A percentile compares a stretch with the other conserved stretches of the same genome.
phyloP scores from a whole-genome alignment of 2,329 filamentous ascomycete genomes.

The Diplodia sapinea region DNA sequence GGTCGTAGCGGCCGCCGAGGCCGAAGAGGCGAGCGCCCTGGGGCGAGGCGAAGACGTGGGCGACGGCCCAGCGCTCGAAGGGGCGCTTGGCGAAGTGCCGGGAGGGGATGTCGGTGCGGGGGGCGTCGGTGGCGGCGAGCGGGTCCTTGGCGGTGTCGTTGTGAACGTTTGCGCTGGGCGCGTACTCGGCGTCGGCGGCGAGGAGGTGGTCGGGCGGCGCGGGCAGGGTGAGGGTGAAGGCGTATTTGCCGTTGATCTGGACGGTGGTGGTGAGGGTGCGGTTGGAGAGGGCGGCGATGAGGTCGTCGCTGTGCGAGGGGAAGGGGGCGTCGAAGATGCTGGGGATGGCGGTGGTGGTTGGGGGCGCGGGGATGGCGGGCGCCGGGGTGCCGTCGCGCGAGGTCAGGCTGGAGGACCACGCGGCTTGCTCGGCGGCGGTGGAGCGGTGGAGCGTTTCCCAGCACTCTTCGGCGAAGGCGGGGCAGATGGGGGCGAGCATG shows the following conservation, averaged over 20 bases:
- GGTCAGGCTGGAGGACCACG: not conserved
- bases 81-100: conserved; percentile 43
- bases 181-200: conserved; percentile 73
- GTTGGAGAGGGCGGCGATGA: conserved; percentile 58
- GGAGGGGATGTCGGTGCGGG: not conserved
- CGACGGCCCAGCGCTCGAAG: conserved; percentile 66
- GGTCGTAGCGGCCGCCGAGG: conserved; percentile 42
- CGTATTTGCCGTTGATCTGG: conserved; percentile 80
- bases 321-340: conserved; percentile 59
- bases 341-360: conserved; percentile 33
- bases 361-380: conserved; percentile 18
- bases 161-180: too few species aligned
- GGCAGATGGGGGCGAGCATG: conserved; percentile 79
- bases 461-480: conserved; percentile 80
- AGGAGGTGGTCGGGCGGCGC: conserved; percentile 53
- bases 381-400: not conserved
- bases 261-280: conserved; percentile 66
- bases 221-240: conserved; percentile 59
- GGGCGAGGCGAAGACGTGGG: conserved; percentile 65
- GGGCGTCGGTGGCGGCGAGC: not conserved
- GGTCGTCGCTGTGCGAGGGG: conserved; percentile 59
- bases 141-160: not conserved
- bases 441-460: conserved; percentile 66
- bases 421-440: conserved; percentile 35
- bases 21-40: conserved; percentile 65